These are phyloP conservation scores for Anastatica hierochuntica DNA, from an alignment of 345 rosid genomes.

Conservation along the genomic window DNA sequence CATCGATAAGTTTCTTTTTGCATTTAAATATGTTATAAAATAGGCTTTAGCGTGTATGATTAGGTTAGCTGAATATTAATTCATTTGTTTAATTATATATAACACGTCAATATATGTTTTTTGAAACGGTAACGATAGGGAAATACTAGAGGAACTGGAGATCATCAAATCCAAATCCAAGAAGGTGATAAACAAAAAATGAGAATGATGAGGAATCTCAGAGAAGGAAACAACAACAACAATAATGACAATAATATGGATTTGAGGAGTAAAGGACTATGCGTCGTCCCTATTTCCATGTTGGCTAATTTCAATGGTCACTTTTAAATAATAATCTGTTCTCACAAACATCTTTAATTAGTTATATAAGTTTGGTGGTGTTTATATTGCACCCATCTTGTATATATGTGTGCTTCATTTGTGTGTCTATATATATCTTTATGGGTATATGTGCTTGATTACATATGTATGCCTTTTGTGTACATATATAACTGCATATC, in stretches of 20 bases:
- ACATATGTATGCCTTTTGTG: slow-evolving; percentile 4
- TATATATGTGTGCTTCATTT: slow-evolving; percentile 8
- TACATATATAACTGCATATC: slow-evolving; percentile 7
- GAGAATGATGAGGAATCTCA: slow-evolving; percentile 6
- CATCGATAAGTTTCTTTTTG: not conserved
- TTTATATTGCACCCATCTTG: too few relatives aligned
- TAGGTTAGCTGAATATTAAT: not conserved
- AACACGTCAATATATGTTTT: not conserved
- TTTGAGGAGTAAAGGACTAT: slow-evolving; percentile 62
- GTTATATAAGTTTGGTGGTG: not conserved
- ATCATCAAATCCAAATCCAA: slow-evolving; percentile 18
- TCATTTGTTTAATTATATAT: not conserved
- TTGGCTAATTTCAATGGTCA: slow-evolving; percentile 50
- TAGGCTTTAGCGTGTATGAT: slow-evolving; percentile 4
- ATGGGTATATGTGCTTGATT: not conserved
- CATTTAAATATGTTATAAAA: not conserved
- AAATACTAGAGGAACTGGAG: slow-evolving; percentile 7
- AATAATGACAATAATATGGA: slow-evolving; percentile 19
- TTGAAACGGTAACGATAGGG: slow-evolving; percentile 15
- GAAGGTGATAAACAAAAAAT: slow-evolving; percentile 14
- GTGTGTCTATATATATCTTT: not conserved
- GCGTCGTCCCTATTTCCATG: slow-evolving; percentile 72
- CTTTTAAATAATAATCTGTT: slow-evolving; percentile 10
- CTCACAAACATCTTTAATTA: not conserved
- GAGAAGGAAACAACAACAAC: slow-evolving; percentile 10